Conservation (phyloP, 768 basidiomycete species). For the Paxillus involutus region DNA sequence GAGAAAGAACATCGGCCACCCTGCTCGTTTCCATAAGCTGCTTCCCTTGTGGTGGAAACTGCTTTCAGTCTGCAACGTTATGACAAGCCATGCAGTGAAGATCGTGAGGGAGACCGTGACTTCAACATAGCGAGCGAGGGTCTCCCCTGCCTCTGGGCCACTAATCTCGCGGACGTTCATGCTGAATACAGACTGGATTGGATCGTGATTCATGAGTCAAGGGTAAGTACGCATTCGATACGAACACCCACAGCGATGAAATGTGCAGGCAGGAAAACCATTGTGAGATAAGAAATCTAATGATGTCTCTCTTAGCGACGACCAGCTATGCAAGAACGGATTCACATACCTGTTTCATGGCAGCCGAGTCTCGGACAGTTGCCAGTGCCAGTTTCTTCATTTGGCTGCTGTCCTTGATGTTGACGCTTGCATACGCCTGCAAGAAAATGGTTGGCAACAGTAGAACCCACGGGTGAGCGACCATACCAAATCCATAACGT, state of each 20-base stretch:
- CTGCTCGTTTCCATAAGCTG: slow-evolving; percentile 14
- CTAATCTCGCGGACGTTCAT: slow-evolving; percentile 55
- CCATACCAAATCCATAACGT: slow-evolving; percentile 34
- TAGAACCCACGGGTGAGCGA: neutral
- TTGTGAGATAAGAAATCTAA: slow-evolving; percentile 50
- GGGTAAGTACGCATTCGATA: neutral
- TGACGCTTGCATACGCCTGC: slow-evolving; percentile 61
- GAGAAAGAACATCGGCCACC: slow-evolving; percentile 21
- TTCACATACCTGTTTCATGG: slow-evolving; percentile 33
- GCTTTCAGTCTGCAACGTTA: slow-evolving; percentile 46
- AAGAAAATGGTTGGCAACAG: neutral
- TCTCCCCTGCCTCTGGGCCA: slow-evolving; percentile 9
- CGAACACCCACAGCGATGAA: slow-evolving; percentile 34
- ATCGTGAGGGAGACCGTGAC: slow-evolving; percentile 47
- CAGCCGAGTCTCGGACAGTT: slow-evolving; percentile 41
- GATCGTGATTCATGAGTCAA: slow-evolving; percentile 1
- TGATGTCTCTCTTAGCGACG: neutral
- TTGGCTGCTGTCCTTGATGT: slow-evolving; percentile 52
- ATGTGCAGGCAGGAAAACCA: slow-evolving; percentile 59
- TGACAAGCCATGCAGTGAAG: slow-evolving; percentile 52
- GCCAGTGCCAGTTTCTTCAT: slow-evolving; percentile 52
- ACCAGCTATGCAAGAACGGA: slow-evolving; percentile 24
- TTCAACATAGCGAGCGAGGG: slow-evolving; percentile 39
- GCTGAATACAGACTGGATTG: slow-evolving; percentile 46
- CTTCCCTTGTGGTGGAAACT: slow-evolving; percentile 16